phyloP scores from a whole-genome alignment of 805 yeast species.

The Kodamaea kakaduensis region DNA sequence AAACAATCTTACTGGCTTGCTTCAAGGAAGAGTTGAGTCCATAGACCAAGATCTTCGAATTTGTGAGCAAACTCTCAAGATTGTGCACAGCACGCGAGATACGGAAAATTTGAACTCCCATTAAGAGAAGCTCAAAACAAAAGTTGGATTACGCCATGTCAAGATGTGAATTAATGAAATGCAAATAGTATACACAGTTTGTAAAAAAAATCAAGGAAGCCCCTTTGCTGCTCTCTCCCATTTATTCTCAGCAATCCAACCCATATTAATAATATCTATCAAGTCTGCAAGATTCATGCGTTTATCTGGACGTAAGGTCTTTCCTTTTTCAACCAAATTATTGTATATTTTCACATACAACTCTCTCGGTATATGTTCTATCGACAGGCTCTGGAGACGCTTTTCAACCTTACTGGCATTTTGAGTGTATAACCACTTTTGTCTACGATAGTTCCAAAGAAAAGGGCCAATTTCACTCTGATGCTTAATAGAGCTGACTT shows the following conservation, averaged over 20 bases:
- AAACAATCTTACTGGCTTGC: slow-evolving; percentile 7
- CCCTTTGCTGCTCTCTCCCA: slow-evolving; percentile 59
- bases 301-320: slow-evolving; percentile 50
- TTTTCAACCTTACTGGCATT: slow-evolving; percentile 21
- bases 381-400: slow-evolving; percentile 16
- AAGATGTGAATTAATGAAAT: slow-evolving; percentile 1
- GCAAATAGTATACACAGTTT: not conserved
- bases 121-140: no score
- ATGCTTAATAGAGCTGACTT: not conserved
- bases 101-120: no score
- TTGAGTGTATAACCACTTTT: slow-evolving; percentile 56
- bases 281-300: slow-evolving; percentile 76
- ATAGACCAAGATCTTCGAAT: slow-evolving; percentile 71
- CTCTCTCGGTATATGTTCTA: slow-evolving; percentile 42
- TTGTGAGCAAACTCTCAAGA: slow-evolving; percentile 48
- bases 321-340: slow-evolving; percentile 65
- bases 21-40: slow-evolving; percentile 50
- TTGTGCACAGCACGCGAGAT: not conserved
- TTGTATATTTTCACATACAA: slow-evolving; percentile 62
- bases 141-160: no score
- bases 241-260: slow-evolving; percentile 77
- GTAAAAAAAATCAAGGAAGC: slow-evolving; percentile 18
- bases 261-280: slow-evolving; percentile 67
- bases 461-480: slow-evolving; percentile 43
- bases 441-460: slow-evolving; percentile 68